phyloP scores from a whole-genome alignment of 257 asterid species.

The Solanum arcanum region DNA sequence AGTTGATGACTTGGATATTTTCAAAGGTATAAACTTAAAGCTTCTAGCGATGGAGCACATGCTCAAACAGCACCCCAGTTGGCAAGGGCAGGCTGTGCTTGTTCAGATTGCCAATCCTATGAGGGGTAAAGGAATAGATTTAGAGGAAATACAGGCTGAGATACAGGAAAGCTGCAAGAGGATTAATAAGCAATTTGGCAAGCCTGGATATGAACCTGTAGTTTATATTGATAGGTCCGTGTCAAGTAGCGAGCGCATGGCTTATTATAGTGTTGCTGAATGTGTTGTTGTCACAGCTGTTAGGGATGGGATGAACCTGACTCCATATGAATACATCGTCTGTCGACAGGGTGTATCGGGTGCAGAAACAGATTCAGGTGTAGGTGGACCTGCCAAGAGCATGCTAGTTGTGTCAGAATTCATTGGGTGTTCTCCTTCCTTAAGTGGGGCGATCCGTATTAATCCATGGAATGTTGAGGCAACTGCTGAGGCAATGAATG shows the following conservation, averaged over 20 bases:
- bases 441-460: slow-evolving; percentile 77
- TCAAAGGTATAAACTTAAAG: slow-evolving; percentile 81
- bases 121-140: slow-evolving; percentile 68
- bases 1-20: slow-evolving; percentile 88
- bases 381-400: slow-evolving; percentile 66
- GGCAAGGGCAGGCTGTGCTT: slow-evolving; percentile 83
- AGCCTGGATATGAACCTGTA: slow-evolving; percentile 72
- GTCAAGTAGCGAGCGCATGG: slow-evolving; percentile 72
- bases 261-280: slow-evolving; percentile 79
- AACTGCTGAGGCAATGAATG: slow-evolving; percentile 68
- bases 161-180: slow-evolving; percentile 60
- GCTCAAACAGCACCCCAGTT: slow-evolving; percentile 70
- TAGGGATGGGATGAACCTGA: slow-evolving; percentile 88
- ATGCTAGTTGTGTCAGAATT: slow-evolving; percentile 90
- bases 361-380: slow-evolving; percentile 33
- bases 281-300: slow-evolving; percentile 92
- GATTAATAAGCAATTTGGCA: slow-evolving; percentile 56
- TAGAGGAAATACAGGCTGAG: slow-evolving; percentile 58
- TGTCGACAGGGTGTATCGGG: slow-evolving; percentile 65
- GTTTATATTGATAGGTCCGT: slow-evolving; percentile 43
- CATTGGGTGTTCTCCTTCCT: slow-evolving; percentile 85
- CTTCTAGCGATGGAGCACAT: slow-evolving; percentile 77
- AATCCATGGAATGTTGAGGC: slow-evolving; percentile 79
- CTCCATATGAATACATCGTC: slow-evolving; percentile 82
- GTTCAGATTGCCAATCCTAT: slow-evolving; percentile 80